phyloP scores from a whole-genome alignment of 2,329 filamentous ascomycete genomes.

The Aspergillaceae sp. region DNA sequence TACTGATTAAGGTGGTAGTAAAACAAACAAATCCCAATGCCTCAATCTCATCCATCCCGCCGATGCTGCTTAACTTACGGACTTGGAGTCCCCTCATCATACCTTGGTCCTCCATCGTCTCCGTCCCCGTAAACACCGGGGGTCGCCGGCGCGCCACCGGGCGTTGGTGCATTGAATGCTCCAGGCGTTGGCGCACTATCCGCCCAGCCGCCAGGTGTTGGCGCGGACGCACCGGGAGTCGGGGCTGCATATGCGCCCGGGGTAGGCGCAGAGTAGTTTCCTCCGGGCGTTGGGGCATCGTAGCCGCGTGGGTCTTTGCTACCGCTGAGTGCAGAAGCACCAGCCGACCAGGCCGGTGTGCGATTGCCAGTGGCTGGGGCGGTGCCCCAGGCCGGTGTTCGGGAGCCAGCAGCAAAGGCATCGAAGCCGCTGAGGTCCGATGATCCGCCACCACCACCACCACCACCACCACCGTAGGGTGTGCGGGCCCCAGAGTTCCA shows the following conservation, averaged over 20 bases:
- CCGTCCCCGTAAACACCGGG: constrained; percentile 28
- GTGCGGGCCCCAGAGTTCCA: constrained; percentile 74
- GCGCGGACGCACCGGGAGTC: constrained; percentile 59
- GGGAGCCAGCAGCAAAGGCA: constrained; percentile 59
- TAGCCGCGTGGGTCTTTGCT: constrained; percentile 41
- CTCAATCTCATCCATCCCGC: background rate
- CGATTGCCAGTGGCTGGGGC: constrained; percentile 35
- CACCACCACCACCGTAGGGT: constrained; percentile 51
- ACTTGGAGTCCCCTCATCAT: constrained; percentile 37
- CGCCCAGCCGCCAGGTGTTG: constrained; percentile 40
- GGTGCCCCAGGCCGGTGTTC: constrained; percentile 62
- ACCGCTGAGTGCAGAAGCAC: constrained; percentile 16
- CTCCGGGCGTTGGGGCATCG: constrained; percentile 68
- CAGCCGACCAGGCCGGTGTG: constrained; percentile 38
- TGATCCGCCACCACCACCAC: constrained; percentile 45
- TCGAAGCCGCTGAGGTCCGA: constrained; percentile 61
- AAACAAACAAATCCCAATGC: background rate
- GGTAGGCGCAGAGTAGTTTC: constrained; percentile 56
- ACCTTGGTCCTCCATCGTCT: constrained; percentile 36
- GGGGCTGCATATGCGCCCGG: constrained; percentile 54
- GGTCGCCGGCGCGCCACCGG: constrained; percentile 30
- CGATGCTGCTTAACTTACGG: constrained; percentile 16
- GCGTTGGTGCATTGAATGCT: constrained; percentile 38
- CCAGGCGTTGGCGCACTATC: constrained; percentile 40
- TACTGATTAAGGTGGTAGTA: background rate